Evolutionary conservation across 495 filamentous ascomycete genomes (phyloP).

Genomic region (Neurospora sublineolata): DNA sequence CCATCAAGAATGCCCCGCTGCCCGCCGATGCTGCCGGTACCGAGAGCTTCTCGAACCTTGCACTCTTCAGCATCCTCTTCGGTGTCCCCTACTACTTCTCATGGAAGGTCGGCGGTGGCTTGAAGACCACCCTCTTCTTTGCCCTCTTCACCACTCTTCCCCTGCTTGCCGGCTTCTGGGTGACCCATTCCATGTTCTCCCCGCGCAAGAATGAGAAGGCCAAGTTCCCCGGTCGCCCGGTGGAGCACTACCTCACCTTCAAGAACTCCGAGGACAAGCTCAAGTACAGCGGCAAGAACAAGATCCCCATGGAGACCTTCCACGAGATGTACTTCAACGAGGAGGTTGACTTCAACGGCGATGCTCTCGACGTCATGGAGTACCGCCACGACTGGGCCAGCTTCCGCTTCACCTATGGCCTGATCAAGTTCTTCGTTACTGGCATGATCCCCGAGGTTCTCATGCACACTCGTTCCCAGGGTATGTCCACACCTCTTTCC

Average conservation of each 20-base stretch:
- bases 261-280: constrained; percentile 58
- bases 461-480: constrained; percentile 68
- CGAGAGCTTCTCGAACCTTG: constrained; percentile 57
- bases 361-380: constrained; percentile 67
- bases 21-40: constrained; percentile 63
- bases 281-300: constrained; percentile 65
- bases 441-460: constrained; percentile 65
- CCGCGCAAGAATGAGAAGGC: constrained; percentile 73
- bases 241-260: constrained; percentile 80
- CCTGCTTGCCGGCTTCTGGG: constrained; percentile 63
- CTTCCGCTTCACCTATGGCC: constrained; percentile 62
- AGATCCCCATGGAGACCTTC: constrained; percentile 80
- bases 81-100: constrained; percentile 55
- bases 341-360: constrained; percentile 77
- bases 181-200: constrained; percentile 49
- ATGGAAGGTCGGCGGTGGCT: constrained; percentile 57
- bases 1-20: constrained; percentile 71
- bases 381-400: constrained; percentile 81
- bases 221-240: constrained; percentile 59
- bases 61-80: constrained; percentile 46
- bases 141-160: constrained; percentile 53
- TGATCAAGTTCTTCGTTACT: constrained; percentile 37
- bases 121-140: constrained; percentile 63
- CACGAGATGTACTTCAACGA: constrained; percentile 84
- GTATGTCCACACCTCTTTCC: constrained; percentile 25